Percentiles rank a stretch among this genome's conserved stretches.
Evolutionary conservation across 441 rosid species (phyloP).

Genomic region (Hura crepitans): DNA sequence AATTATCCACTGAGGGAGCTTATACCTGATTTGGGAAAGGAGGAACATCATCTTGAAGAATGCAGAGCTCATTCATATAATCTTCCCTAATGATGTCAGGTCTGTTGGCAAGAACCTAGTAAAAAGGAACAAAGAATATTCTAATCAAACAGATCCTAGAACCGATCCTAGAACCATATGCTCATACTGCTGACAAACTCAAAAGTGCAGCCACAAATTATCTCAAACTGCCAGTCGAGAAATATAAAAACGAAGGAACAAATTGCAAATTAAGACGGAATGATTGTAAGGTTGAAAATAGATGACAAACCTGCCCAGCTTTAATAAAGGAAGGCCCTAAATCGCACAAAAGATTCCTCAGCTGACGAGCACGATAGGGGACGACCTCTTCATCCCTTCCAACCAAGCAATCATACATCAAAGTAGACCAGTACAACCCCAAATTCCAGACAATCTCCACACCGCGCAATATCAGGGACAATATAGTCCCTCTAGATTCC

Average conservation of each 20-base stretch:
- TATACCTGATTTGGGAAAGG: conserved; percentile 83
- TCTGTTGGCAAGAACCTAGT: conserved; percentile 79
- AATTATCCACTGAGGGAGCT: not conserved
- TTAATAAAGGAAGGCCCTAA: conserved; percentile 93
- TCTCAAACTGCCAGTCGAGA: not conserved
- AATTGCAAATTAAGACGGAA: not conserved
- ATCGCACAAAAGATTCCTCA: conserved; percentile 82
- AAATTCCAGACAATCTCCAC: conserved; percentile 87
- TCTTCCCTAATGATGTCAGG: conserved; percentile 95
- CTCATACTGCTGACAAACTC: not conserved
- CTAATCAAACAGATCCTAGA: conserved; percentile 19
- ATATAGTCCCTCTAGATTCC: conserved; percentile 62
- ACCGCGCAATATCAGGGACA: conserved; percentile 65
- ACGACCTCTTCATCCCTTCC: conserved; percentile 92
- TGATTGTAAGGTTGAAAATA: not conserved
- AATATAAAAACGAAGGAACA: not conserved
- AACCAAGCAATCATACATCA: conserved; percentile 69
- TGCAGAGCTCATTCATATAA: conserved; percentile 94
- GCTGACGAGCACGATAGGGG: conserved; percentile 84
- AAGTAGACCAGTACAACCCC: conserved; percentile 81
- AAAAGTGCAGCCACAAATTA: not conserved
- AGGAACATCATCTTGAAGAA: conserved; percentile 95
- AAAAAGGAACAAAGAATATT: conserved; percentile 9
- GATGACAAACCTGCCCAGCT: conserved; percentile 74
- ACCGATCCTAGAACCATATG: conserved; percentile 11